Conservation (phyloP, 2,329 filamentous ascomycete species). For the Colletotrichum echinochloae region DNA sequence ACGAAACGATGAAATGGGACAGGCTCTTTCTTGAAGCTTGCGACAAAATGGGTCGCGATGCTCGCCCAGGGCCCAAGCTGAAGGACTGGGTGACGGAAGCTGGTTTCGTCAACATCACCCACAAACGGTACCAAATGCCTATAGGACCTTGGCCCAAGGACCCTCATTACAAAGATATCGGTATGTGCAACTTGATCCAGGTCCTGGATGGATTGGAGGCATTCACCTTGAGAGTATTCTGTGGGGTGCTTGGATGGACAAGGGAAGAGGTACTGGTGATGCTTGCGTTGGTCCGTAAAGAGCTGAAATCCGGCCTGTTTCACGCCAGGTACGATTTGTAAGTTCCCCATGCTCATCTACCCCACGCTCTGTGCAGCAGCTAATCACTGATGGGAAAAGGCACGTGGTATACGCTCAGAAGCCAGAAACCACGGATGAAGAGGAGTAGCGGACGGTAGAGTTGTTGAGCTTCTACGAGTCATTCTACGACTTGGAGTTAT, state of each 20-base stretch:
- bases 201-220: slow-evolving; percentile 44
- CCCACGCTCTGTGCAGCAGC: background rate
- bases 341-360: background rate
- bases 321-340: slow-evolving; percentile 46
- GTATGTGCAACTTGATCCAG: slow-evolving; percentile 35
- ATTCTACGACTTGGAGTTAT: background rate
- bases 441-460: background rate
- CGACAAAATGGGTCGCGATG: slow-evolving; percentile 36
- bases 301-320: slow-evolving; percentile 45
- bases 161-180: slow-evolving; percentile 43
- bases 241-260: slow-evolving; percentile 47
- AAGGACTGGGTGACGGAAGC: slow-evolving; percentile 47
- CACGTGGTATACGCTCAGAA: slow-evolving; percentile 40
- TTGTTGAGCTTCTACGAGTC: background rate
- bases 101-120: slow-evolving; percentile 52
- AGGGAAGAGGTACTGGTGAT: slow-evolving; percentile 46
- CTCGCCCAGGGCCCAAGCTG: slow-evolving; percentile 45
- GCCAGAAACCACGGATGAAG: background rate
- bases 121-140: slow-evolving; percentile 50
- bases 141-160: slow-evolving; percentile 50
- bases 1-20: slow-evolving; percentile 44
- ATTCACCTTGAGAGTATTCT: slow-evolving; percentile 46
- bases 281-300: slow-evolving; percentile 47
- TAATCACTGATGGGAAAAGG: background rate
- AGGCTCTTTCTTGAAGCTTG: slow-evolving; percentile 40